Evolutionary conservation across 306 rosid genomes (phyloP).

Genomic region (Lathyrus aphaca): DNA sequence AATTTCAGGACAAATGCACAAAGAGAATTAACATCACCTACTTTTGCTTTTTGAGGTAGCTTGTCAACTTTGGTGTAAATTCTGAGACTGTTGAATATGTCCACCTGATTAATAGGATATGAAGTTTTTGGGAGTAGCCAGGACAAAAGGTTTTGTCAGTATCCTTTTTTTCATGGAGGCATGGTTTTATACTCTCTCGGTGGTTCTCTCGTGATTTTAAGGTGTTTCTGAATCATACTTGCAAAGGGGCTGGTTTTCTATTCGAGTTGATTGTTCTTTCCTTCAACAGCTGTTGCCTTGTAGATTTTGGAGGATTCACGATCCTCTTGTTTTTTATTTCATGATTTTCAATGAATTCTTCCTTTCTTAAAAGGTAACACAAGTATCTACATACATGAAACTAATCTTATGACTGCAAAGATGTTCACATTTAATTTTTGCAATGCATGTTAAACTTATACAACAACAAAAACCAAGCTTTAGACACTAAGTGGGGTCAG

Average conservation of each 20-base stretch:
- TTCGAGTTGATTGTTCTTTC: neutral
- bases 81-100: conserved; percentile 9
- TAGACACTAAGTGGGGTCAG: no score
- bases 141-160: conserved; percentile 13
- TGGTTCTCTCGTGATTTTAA: neutral
- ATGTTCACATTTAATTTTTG: neutral
- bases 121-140: conserved; percentile 30
- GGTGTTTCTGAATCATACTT: conserved; percentile 3
- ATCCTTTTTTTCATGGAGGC: conserved; percentile 6
- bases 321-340: neutral
- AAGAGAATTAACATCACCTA: conserved; percentile 8
- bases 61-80: conserved; percentile 12
- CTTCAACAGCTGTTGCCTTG: neutral
- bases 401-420: conserved; percentile 2
- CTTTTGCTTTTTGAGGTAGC: conserved; percentile 15
- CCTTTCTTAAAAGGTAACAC: neutral
- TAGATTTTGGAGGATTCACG: conserved; percentile 34
- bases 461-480: no score
- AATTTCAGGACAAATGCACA: conserved; percentile 16
- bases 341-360: no score
- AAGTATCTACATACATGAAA: conserved; percentile 23
- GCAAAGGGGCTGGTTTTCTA: conserved; percentile 1
- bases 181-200: conserved; percentile 6
- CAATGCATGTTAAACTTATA: neutral
- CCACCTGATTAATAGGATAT: conserved; percentile 20